These are phyloP conservation scores for Lachnellula hyalina DNA, from an alignment of 2,329 filamentous ascomycete genomes.

Conservation along the genomic window DNA sequence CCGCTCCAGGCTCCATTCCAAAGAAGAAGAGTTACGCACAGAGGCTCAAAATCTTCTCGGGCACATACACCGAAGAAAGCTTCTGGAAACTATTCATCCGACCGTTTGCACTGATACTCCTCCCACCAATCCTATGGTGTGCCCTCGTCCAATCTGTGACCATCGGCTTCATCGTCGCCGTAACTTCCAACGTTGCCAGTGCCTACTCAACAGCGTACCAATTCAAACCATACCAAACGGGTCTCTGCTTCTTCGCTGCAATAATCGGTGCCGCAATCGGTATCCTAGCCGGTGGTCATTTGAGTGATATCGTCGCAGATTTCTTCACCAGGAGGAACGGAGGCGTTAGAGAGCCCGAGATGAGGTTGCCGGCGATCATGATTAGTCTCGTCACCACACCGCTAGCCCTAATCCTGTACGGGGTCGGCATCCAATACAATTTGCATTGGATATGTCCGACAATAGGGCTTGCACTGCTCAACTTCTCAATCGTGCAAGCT, in stretches of 20 bases:
- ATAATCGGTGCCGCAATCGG: conserved; percentile 17
- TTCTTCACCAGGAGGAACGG: conserved; percentile 46
- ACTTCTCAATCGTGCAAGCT: conserved; percentile 50
- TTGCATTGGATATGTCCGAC: conserved; percentile 53
- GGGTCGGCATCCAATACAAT: conserved; percentile 41
- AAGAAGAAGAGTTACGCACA: conserved; percentile 13
- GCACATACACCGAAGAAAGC: conserved; percentile 21
- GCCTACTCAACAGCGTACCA: conserved; percentile 40
- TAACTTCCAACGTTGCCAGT: conserved; percentile 46
- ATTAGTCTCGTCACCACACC: conserved; percentile 48
- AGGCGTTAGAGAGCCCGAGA: conserved; percentile 53
- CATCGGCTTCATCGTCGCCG: conserved; percentile 40
- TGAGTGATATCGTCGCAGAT: conserved; percentile 21
- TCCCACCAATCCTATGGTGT: conserved; percentile 22
- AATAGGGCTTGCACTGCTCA: conserved; percentile 48
- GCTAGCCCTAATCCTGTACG: conserved; percentile 41
- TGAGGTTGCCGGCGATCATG: conserved; percentile 50
- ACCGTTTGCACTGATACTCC: conserved; percentile 36
- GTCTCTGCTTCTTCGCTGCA: conserved; percentile 17
- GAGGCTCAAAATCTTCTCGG: conserved; percentile 10
- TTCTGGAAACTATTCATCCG: conserved; percentile 38
- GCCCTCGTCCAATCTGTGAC: conserved; percentile 35
- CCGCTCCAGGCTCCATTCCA: conserved; percentile 4
- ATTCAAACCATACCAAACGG: conserved; percentile 36
- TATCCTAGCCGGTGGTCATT: conserved; percentile 13